Base-by-base conservation (phyloP, 2,329 filamentous ascomycete species). In the Trichoderma breve region DNA sequence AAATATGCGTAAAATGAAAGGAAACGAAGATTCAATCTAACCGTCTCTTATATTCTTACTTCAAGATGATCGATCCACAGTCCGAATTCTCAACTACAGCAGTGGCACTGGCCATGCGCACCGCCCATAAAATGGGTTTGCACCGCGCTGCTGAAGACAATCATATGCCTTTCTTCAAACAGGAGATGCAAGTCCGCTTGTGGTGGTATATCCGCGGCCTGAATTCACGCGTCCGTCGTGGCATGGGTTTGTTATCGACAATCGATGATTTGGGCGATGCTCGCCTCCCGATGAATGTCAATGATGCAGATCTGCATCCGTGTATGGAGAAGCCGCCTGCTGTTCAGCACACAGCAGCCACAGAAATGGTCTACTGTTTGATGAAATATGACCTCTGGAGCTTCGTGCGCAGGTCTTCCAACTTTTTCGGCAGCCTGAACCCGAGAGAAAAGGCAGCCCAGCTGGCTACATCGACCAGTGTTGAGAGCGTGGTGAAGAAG, bases 101-200 rank as follows among this genome's bases (percentile, higher is more conserved):
- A 85, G 85, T 3, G 86, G 90, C 74, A 85, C 86, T 3, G 83
- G 87, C 6, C 90, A 88, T 92, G 39, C 86, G 90, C 26, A 88
- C 92, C 66, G 90, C 89, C 0, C 88, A 91, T 76, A 90, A 90
- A 76, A 89, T 92, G 84, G 90, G 90, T 0, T 83, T 92, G 61
- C 89, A 91, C 72, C 85, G 87, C 12, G 90, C 92, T 72, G 89
- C 88, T 32, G 84, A 87, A 73, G 78, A 81, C n/a, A 81, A 89
- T 6, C 86, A 85, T 1, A 82, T 91, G 2, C 83, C 86, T 0
- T 87, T 89, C 0, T 91, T 91, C 75, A 89, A 92, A 74, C 87
- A 87, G 3, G 89, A 92, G 77, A 91, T 92, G 84, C 85, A 90
- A 18, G 83, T 90, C 55, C 84, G 90, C 7, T 82, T 92, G 24